Base-by-base conservation (phyloP, 208 protist genomes). In the Trypanosomatidae sp. region DNA sequence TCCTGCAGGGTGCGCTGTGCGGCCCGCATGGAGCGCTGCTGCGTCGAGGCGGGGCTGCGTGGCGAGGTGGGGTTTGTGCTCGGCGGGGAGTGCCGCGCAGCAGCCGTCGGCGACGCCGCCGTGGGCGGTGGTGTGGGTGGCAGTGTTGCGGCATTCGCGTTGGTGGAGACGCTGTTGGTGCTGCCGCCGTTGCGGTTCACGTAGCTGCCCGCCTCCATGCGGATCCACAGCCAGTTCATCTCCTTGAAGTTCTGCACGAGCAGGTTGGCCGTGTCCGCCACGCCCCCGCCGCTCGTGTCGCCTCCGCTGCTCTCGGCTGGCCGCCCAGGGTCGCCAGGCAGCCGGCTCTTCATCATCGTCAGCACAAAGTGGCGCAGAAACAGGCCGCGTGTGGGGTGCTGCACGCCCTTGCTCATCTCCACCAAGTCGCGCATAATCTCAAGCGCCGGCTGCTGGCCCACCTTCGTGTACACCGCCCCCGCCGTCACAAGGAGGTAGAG, bases 381-480 rank as follows among this genome's bases (percentile, higher is more conserved):
- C 1, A 99, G 83, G 15, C 98, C 99, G 25, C 99, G 91, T 13
- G 98, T 99, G 33, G 99, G 99, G 88, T 99, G 99, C 90, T 99
- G 99, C 53, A 99, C 98, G 25, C 99, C 99, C 69, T 99, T 97
- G 84, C 98, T 99, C 98, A 99, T 99, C 77, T 99, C 99, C 58
- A 99, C 93, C 30, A 99, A 80, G 83, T 99, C 99, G 13, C 91
- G 89, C 36, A 99, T 76, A 33, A 99, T 93, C 73, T 99, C 97
- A 68, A 98, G 91, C 9, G 91, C 90, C 5, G 95, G 96, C 66
- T 93, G 66, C 15, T 81, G 64, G 12, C 97, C 90, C 3, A 88
- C 83, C 68, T 96, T 85, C 47, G 99, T 98, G 77, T 98, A 99
- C 53, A 99, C 94, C 22, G 91, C 76, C 41, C 98, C 99, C 7